Base-by-base conservation (phyloP, 2,329 filamentous ascomycete genomes). In the Aspergillus neoniger region DNA sequence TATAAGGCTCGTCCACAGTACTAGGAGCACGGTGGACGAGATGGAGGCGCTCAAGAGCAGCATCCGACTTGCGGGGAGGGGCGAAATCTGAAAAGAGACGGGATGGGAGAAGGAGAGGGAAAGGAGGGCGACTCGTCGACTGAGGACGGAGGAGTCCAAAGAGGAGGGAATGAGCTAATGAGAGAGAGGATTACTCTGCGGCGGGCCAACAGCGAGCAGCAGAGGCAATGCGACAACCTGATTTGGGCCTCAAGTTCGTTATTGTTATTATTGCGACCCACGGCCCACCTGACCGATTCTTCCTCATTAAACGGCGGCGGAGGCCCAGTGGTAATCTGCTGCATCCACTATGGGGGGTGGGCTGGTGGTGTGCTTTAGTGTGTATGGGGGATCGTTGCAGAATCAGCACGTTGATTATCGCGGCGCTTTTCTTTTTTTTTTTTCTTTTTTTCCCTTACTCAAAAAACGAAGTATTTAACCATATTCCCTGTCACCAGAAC, bases 1-100 rank as follows among this genome's bases (percentile, higher is more conserved):
- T 60, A 68, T 59, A 56, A 60, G 67, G 65, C 69, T 70, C 70
- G 72, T 72, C 73, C 72, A 73, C 71, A 57, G 69, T 61, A 69
- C 69, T 53, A 60, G 55, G 54, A 67, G 68, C 64, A 69, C 69
- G 58, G 69, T 72, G 70, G 69, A 74, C 71, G 70, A 74, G 69
- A 65, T 56, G 55, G 55, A 63, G 30, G 58, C 41, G 64, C 63
- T 70, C 65, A 65, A 63, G 65, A 69, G 66, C 70, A 65, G 67
- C 73, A 74, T 75, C 65, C 70, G 67, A 70, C 57, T 66, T 63
- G 62, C 63, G 56, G 55, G 59, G 60, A 58, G 62, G 57, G 51
- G 53, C 53, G 39, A 36, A 47, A 12, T n/a, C 38, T 30, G 21
- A 28, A 30, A 47, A 32, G 53, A 36, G 39, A 55, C 53, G 25